A percentile compares a stretch with the other conserved stretches of the same genome.
phyloP scores from a whole-genome alignment of 192 early-diverging fungal genomes.

The Coemansia sp. region DNA sequence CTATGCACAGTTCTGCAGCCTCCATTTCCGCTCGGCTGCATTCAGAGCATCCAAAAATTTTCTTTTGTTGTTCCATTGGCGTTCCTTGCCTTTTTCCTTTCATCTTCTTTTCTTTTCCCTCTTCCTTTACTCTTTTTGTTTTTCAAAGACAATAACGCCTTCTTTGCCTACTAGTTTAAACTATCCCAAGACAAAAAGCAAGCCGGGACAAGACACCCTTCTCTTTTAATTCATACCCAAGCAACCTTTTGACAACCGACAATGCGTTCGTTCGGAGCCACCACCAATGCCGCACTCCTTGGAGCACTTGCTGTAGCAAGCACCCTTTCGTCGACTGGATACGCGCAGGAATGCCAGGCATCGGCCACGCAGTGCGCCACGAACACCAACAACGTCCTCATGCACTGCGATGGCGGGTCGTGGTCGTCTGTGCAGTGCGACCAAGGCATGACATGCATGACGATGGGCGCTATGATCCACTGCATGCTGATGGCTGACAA shows the following conservation, averaged over 20 bases:
- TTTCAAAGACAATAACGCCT: not conserved
- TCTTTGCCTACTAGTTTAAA: too few relatives aligned
- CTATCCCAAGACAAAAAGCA: not conserved
- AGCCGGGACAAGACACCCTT: too few relatives aligned
- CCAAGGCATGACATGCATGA: conserved; percentile 43
- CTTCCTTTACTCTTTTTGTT: conserved; percentile 8
- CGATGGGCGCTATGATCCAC: conserved; percentile 51
- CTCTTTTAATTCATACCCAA: not conserved
- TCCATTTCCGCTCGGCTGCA: too few relatives aligned
- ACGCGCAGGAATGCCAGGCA: conserved; percentile 30
- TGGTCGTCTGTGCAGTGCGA: conserved; percentile 30
- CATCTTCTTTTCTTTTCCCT: conserved; percentile 2
- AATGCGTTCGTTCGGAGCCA: conserved; percentile 24
- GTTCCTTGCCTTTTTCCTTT: not conserved
- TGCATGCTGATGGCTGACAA: conserved; percentile 47
- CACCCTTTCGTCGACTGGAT: not conserved
- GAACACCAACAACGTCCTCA: conserved; percentile 22
- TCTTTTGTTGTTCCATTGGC: conserved; percentile 14
- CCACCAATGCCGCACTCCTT: conserved; percentile 18
- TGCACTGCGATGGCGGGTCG: conserved; percentile 22
- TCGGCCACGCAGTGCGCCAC: conserved; percentile 18
- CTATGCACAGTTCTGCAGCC: too few relatives aligned
- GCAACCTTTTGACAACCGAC: not conserved
- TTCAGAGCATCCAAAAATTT: not conserved
- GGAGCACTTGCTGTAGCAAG: conserved; percentile 14